Evolutionary conservation across 116 monocot species (phyloP), one percentile per base, ranked within the genome.

Genomic region (Dioscorea cayenensis): DNA sequence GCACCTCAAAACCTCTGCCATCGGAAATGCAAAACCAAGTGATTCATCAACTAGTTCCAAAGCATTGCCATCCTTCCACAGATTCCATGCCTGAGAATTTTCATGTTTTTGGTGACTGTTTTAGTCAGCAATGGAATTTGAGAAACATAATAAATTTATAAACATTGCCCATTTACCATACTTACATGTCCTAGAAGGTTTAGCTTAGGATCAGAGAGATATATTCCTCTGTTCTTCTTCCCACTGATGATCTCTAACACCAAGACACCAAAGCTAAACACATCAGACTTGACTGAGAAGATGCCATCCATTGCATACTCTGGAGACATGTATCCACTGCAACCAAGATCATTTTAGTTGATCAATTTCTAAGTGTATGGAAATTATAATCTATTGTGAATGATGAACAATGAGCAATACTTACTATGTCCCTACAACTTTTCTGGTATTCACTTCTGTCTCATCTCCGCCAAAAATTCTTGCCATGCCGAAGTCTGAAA

Each of bases 31-130:
- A 22, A 36, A 48, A 8, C 9, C 62, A 13, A 81, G 35, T 17
- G 77, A 25, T 58, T 51, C 51, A 66, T 84, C 81, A 28, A 72
- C 51, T 18, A 88, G 37, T 27, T 79, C 32, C 25, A 74, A 25
- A 29, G 23, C 36, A 11, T 68, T 82, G 5, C 79, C 79, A 38
- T 79, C 75, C 6, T 73, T 67, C 85, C 85, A 82, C 29, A 82
- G 66, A 48, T 58, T 72, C 85, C 85, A 85, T 65, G 82, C 70
- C 85, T 85, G 72, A 68, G 64, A 60, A 16, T 59, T 59, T 59
- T 59, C 17, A 21, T 19, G 21, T 6, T 59, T 17, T 17, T 59
- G 0, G 49, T 23, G 28, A 36, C 11, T 49, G 32, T 32, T 25
- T 49, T 51, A 12, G 20, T 21, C 23, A 16, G 18, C 12, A 6